Evolutionary conservation across 371 early-diverging fungal genomes (phyloP).

Genomic region (Chytridium lagenaria): DNA sequence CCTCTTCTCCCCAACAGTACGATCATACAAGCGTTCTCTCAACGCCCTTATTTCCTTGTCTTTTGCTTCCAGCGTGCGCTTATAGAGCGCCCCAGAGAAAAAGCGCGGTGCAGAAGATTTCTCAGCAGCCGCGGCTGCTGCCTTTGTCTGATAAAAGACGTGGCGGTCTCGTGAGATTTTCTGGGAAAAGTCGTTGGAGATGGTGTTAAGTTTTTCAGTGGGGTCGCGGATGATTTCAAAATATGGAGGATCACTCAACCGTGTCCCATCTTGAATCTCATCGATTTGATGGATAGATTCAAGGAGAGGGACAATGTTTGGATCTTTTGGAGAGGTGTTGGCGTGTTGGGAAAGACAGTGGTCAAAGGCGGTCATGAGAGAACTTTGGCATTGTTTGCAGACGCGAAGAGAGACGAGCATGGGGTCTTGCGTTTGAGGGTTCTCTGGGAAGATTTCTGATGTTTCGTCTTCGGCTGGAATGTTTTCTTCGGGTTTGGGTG

Average conservation of each 20-base stretch:
- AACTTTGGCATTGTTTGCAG: conserved; percentile 49
- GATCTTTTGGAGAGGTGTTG: conserved; percentile 6
- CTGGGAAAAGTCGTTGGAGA: conserved; percentile 37
- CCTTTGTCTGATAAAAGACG: conserved; percentile 40
- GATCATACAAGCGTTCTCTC: conserved; percentile 47
- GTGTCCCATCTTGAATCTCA: conserved; percentile 48
- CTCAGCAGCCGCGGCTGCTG: conserved; percentile 11
- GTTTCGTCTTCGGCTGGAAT: conserved; percentile 1
- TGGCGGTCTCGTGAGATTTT: conserved; percentile 47
- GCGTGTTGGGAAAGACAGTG: conserved; percentile 47
- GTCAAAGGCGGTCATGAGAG: conserved; percentile 51
- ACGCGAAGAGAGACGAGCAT: conserved; percentile 47
- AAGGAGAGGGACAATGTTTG: neutral
- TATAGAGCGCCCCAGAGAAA: conserved; percentile 54
- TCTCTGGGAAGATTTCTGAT: conserved; percentile 10
- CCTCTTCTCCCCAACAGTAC: conserved; percentile 21
- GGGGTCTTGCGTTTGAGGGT: conserved; percentile 13
- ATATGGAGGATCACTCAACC: conserved; percentile 43
- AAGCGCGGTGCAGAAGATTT: conserved; percentile 19
- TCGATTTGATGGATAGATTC: conserved; percentile 52
- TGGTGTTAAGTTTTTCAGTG: conserved; percentile 39
- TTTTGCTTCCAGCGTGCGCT: conserved; percentile 49
- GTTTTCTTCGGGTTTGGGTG: conserved; percentile 7
- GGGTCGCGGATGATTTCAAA: conserved; percentile 54
- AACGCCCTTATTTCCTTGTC: conserved; percentile 51